Conservation (phyloP, 768 basidiomycete species). For the Phylloporus arenicola region DNA sequence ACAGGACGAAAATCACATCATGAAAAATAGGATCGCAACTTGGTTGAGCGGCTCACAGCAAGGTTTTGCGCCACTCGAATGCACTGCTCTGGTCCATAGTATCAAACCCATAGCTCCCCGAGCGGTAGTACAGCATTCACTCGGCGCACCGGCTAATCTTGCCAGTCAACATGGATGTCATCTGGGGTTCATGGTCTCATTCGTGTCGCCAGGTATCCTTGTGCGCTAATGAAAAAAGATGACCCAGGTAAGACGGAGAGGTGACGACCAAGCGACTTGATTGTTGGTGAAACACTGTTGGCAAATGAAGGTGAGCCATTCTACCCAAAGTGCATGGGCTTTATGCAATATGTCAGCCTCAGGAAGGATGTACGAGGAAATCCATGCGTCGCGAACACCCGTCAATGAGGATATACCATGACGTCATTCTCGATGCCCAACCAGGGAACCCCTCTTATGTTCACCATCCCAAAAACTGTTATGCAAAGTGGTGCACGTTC, state of each 20-base stretch:
- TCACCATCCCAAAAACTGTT: background rate
- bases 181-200: background rate
- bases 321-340: too few species aligned
- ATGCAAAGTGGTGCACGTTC: background rate
- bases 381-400: background rate
- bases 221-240: too few species aligned
- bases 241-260: too few species aligned
- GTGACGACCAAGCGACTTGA: background rate
- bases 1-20: background rate
- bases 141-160: background rate
- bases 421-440: background rate
- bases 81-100: background rate
- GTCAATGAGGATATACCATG: background rate
- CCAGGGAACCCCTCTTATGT: background rate
- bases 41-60: background rate
- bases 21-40: background rate
- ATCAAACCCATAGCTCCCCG: background rate
- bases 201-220: background rate
- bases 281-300: background rate
- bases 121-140: background rate
- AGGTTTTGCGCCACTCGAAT: background rate
- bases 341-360: too few species aligned
- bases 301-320: too few species aligned
- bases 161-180: background rate
- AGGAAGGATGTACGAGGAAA: background rate